Evolutionary conservation across 768 basidiomycete species (phyloP), one percentile per base, ranked within the genome.

Genomic region (Amanita phalloides): DNA sequence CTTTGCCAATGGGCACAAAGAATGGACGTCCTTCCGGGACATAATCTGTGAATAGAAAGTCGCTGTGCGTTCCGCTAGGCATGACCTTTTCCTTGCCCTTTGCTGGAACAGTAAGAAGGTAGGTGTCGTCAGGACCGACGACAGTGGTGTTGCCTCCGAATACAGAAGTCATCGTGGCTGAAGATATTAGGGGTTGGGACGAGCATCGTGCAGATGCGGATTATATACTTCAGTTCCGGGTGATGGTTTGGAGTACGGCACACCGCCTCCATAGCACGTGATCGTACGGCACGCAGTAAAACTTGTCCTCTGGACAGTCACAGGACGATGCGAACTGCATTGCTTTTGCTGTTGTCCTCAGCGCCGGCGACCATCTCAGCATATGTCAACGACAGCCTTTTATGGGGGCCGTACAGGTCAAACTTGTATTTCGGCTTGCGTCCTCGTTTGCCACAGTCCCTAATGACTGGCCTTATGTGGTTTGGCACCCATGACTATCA

Each of bases 361-460:
- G 64, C 64, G n/a, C 67, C 68, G 39, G 58, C 63, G 3, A 72
- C 66, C 10, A 54, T 72, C 14, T 66, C 74, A 2, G 59, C 65
- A 6, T 55, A 67, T 14, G 58, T 59, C n/a, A 79, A 84, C 58
- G 70, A 72, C 57, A 76, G 81, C 10, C 67, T 86, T 26, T 64
- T 89, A 65, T 93, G 90, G 90, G 90, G 91, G 1, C 72, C 86
- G 0, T 96, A 92, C 66, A 73, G 94, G 38, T 90, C 94, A 0
- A 90, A 91, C 60, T 76, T 96, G n/a, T 98, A 98, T 69, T 95
- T 96, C 66, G 94, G 94, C 17, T 72, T 96, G 42, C 72, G 90
- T 45, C 90, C 94, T 10, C 76, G 85, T 41, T 68, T 90, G 56
- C 91, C 93, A 0, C 81, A 89, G 59, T 90, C 89, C n/a, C 75